Evolutionary conservation across 2,329 filamentous ascomycete species (phyloP).

Genomic region (Hypoxylon sp.): DNA sequence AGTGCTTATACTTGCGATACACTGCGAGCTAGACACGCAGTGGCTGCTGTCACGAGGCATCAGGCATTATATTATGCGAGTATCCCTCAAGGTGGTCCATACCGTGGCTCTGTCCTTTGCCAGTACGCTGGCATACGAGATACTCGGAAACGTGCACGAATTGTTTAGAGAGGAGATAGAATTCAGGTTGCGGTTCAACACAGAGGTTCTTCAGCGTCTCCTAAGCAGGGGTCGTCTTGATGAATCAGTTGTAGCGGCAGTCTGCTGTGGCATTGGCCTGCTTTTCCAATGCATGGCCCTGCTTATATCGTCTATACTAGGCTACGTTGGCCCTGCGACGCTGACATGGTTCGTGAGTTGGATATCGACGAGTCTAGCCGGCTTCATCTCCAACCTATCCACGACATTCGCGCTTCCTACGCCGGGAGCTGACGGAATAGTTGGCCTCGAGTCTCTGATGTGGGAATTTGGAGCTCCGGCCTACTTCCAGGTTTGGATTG

Average conservation of each 20-base stretch:
- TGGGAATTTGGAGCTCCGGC: slow-evolving; percentile 33
- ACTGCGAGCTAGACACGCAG: slow-evolving; percentile 24
- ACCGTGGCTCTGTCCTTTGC: slow-evolving; percentile 30
- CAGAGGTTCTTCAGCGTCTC: slow-evolving; percentile 4
- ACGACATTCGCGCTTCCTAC: slow-evolving; percentile 24
- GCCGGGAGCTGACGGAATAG: slow-evolving; percentile 13
- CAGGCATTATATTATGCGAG: slow-evolving; percentile 21
- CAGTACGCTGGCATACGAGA: slow-evolving; percentile 37
- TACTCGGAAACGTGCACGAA: slow-evolving; percentile 22
- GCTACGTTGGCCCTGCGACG: not conserved
- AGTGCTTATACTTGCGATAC: slow-evolving; percentile 15
- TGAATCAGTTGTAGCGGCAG: slow-evolving; percentile 2
- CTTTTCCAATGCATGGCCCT: slow-evolving; percentile 9
- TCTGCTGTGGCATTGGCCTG: not conserved
- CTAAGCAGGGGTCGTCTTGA: slow-evolving; percentile 5
- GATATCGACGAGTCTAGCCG: slow-evolving; percentile 9
- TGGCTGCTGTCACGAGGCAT: slow-evolving; percentile 21
- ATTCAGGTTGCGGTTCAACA: not conserved
- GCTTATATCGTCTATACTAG: not conserved
- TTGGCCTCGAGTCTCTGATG: slow-evolving; percentile 6
- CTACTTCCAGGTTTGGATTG: slow-evolving; percentile 29
- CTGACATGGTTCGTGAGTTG: slow-evolving; percentile 5
- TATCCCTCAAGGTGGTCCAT: slow-evolving; percentile 21
- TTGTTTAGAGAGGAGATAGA: not conserved
- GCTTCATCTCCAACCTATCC: slow-evolving; percentile 12